phyloP scores from a whole-genome alignment of 2,329 filamentous ascomycete species.

The Thelonectria blattea region DNA sequence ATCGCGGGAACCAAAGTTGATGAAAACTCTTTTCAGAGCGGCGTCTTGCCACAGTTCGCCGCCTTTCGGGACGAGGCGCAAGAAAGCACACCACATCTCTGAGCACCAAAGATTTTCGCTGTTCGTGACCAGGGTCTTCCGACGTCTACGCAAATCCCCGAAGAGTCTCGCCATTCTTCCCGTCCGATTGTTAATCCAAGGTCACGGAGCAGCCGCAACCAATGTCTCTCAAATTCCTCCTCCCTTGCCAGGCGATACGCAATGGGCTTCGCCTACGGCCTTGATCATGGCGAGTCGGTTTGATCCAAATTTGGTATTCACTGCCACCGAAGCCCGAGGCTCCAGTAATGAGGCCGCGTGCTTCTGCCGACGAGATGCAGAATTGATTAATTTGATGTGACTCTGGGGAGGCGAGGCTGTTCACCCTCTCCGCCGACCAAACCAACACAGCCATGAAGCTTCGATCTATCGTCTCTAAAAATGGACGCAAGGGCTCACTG shows the following conservation, averaged over 20 bases:
- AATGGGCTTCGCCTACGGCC: constrained; percentile 13
- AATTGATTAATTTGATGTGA: background rate
- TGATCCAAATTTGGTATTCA: constrained; percentile 18
- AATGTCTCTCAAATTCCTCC: constrained; percentile 7
- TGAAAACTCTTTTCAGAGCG: constrained; percentile 9
- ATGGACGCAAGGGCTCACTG: constrained; percentile 7
- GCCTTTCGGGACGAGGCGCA: constrained; percentile 7
- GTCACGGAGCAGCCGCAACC: constrained; percentile 21
- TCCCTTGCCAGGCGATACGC: constrained; percentile 15
- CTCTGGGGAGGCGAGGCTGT: constrained; percentile 12
- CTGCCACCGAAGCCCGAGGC: constrained; percentile 13
- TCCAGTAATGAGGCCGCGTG: constrained; percentile 13
- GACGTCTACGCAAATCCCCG: constrained; percentile 12
- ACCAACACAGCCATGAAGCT: constrained; percentile 10
- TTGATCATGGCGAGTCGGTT: background rate
- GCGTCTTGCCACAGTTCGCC: constrained; percentile 18
- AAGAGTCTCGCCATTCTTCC: constrained; percentile 35
- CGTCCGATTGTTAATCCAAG: constrained; percentile 30
- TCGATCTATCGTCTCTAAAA: constrained; percentile 13
- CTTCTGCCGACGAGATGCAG: constrained; percentile 5
- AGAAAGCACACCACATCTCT: constrained; percentile 18
- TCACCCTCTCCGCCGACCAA: constrained; percentile 5
- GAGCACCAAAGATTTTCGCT: constrained; percentile 13
- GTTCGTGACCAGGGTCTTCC: constrained; percentile 12
- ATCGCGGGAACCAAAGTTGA: background rate